Percentiles rank a stretch among this genome's conserved stretches.
Evolutionary conservation across 2,329 filamentous ascomycete genomes (phyloP).

Genomic region (Cryphonectria japonica): DNA sequence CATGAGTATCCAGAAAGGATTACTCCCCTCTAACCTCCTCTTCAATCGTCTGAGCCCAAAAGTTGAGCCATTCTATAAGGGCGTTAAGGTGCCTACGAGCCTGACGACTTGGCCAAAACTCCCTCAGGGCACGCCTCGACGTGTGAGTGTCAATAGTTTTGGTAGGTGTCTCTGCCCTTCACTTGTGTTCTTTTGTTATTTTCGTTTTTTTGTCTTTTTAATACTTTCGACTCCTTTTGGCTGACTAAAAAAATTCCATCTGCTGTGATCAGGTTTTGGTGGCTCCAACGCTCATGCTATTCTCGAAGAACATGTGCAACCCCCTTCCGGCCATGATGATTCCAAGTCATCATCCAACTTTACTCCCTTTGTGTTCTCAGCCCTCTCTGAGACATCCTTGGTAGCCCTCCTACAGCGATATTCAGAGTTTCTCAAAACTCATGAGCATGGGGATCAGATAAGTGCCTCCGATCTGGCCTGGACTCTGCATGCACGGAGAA

Average conservation of each 20-base stretch:
- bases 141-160: constrained; percentile 26
- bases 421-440: constrained; percentile 30
- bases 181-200: background rate
- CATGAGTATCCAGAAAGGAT: constrained; percentile 41
- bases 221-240: background rate
- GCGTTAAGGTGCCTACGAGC: constrained; percentile 31
- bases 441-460: constrained; percentile 16
- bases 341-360: background rate
- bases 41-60: constrained; percentile 41
- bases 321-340: background rate
- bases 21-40: constrained; percentile 42
- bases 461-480: constrained; percentile 32
- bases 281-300: constrained; percentile 23
- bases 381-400: constrained; percentile 37
- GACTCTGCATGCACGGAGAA: constrained; percentile 34
- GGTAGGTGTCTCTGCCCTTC: background rate
- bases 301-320: constrained; percentile 13
- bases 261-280: constrained; percentile 13
- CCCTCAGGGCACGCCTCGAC: background rate
- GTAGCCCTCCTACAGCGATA: constrained; percentile 33
- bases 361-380: constrained; percentile 38
- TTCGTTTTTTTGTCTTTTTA: background rate
- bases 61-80: constrained; percentile 37
- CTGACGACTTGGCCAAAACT: constrained; percentile 16
- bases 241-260: background rate